Percentiles rank a stretch among this genome's conserved stretches.
phyloP scores from a whole-genome alignment of 768 basidiomycete species.

The Roridomyces roridus region DNA sequence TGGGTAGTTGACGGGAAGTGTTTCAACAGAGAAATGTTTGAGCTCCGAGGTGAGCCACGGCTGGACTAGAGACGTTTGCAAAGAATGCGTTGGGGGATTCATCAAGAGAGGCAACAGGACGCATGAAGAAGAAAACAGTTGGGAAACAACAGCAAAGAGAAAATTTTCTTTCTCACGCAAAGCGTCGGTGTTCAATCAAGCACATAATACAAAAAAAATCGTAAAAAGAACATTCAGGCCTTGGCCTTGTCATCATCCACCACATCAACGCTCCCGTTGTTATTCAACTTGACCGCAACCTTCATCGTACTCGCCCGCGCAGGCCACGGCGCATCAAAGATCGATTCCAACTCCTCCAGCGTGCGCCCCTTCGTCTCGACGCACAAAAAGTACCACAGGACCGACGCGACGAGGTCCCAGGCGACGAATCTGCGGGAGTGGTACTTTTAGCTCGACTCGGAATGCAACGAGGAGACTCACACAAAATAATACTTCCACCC shows the following conservation, averaged over 20 bases:
- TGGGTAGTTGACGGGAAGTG: too few relatives aligned
- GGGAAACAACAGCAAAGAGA: too few relatives aligned
- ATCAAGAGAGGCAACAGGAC: neutral
- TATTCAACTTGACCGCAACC: constrained; percentile 24
- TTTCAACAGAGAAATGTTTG: neutral
- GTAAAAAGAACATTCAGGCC: neutral
- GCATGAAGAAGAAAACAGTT: too few relatives aligned
- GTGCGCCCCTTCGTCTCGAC: constrained; percentile 33
- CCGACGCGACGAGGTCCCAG: constrained; percentile 29
- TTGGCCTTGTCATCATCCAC: constrained; percentile 7
- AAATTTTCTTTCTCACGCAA: too few relatives aligned
- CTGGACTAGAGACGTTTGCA: neutral
- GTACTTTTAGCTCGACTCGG: too few relatives aligned
- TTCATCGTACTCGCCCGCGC: constrained; percentile 27
- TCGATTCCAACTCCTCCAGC: constrained; percentile 31
- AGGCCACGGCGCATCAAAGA: constrained; percentile 33
- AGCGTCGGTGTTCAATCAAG: neutral
- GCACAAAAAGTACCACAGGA: constrained; percentile 31
- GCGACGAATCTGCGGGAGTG: constrained; percentile 26
- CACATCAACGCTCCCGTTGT: constrained; percentile 19
- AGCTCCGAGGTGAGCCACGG: neutral
- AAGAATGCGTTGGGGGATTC: too few relatives aligned
- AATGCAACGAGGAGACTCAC: constrained; percentile 1
- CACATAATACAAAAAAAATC: neutral
- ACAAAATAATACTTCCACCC: constrained; percentile 35